Conservation (phyloP, 371 early-diverging fungal genomes). For the Mortierella sp. region DNA sequence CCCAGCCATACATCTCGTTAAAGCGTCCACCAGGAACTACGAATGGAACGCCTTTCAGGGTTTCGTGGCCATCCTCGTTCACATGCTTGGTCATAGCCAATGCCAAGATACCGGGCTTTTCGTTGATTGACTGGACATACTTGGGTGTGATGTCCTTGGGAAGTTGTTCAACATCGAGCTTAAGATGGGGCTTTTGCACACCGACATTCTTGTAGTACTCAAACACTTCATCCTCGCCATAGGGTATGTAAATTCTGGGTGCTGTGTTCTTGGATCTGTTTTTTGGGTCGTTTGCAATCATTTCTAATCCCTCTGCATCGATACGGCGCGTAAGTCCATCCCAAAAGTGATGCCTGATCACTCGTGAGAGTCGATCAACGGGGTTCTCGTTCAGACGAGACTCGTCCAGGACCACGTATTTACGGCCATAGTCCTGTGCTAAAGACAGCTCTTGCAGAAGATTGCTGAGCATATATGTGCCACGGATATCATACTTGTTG, state of each 20-base stretch:
- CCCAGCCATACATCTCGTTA: conserved; percentile 99
- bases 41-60: conserved; percentile 86
- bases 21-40: conserved; percentile 98
- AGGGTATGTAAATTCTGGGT: conserved; percentile 94
- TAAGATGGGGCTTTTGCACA: conserved; percentile 75
- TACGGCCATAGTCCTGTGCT: conserved; percentile 89
- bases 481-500: conserved; percentile 90
- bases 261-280: conserved; percentile 82
- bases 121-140: conserved; percentile 93
- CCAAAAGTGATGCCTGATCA: conserved; percentile 96
- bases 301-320: conserved; percentile 91
- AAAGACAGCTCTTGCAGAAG: conserved; percentile 95
- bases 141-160: conserved; percentile 90
- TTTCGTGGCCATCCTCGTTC: conserved; percentile 67
- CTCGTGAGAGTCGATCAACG: conserved; percentile 88
- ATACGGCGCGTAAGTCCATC: conserved; percentile 94
- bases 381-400: conserved; percentile 94
- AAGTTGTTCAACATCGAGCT: conserved; percentile 84
- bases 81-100: conserved; percentile 80
- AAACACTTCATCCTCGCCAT: conserved; percentile 79
- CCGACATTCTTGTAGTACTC: conserved; percentile 85
- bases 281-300: conserved; percentile 95
- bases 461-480: conserved; percentile 95
- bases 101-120: conserved; percentile 90
- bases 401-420: conserved; percentile 89